Percentiles rank a stretch among this genome's conserved stretches.
These are phyloP conservation scores for Hypoxylon intermedium DNA, from an alignment of 495 filamentous ascomycete species.

Conservation along the genomic window DNA sequence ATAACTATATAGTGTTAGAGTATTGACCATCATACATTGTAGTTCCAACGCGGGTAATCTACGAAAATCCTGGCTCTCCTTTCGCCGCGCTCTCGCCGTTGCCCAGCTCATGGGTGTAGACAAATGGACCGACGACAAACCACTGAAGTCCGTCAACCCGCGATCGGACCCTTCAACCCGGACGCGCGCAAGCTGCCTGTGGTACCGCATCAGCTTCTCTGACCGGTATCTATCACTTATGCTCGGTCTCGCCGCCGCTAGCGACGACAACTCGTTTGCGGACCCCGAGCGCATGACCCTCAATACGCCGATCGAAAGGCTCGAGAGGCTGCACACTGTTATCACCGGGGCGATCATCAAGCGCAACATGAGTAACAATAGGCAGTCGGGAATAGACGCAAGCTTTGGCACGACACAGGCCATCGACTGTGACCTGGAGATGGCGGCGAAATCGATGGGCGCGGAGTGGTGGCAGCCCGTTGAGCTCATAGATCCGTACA, in stretches of 20 bases:
- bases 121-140: constrained; percentile 31
- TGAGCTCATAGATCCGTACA: constrained; percentile 23
- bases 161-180: constrained; percentile 23
- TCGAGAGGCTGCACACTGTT: constrained; percentile 47
- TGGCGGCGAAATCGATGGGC: constrained; percentile 45
- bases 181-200: constrained; percentile 36
- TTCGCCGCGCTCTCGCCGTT: constrained; percentile 51
- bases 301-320: constrained; percentile 40
- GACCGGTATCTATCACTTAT: constrained; percentile 49
- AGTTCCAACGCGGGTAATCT: constrained; percentile 52
- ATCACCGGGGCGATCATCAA: constrained; percentile 52
- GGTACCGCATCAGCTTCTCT: constrained; percentile 45
- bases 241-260: constrained; percentile 51
- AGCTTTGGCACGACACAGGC: constrained; percentile 47
- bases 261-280: constrained; percentile 44
- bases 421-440: constrained; percentile 55
- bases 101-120: constrained; percentile 57
- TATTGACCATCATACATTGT: neutral
- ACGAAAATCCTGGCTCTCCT: constrained; percentile 54
- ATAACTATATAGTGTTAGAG: too few relatives aligned
- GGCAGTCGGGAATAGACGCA: constrained; percentile 13
- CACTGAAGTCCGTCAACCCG: constrained; percentile 45
- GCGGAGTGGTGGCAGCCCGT: constrained; percentile 48
- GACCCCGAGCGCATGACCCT: constrained; percentile 37
- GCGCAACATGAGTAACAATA: constrained; percentile 44